A percentile compares a stretch with the other conserved stretches of the same genome.
Conservation (phyloP, 768 basidiomycete species). For the Gloeostereum incarnatum region DNA sequence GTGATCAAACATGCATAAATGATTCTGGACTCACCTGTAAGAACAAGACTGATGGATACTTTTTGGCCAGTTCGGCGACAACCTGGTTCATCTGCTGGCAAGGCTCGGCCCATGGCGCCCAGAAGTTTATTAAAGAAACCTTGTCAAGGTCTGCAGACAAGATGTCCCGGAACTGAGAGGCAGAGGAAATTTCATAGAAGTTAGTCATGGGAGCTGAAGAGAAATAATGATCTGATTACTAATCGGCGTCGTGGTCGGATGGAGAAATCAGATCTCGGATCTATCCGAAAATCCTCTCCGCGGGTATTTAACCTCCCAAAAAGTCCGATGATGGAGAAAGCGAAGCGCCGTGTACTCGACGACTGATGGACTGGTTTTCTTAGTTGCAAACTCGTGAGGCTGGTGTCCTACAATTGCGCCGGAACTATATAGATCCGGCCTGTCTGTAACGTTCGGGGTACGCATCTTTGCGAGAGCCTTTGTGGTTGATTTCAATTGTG, state of each 20-base stretch:
- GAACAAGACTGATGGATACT: slow-evolving; percentile 60
- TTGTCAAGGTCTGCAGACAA: slow-evolving; percentile 71
- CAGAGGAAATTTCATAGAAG: slow-evolving; percentile 39
- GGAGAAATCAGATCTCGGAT: too few relatives aligned
- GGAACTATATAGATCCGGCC: too few relatives aligned
- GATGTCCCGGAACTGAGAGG: slow-evolving; percentile 64
- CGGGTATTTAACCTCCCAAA: too few relatives aligned
- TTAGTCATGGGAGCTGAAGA: slow-evolving; percentile 14
- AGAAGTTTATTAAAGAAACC: slow-evolving; percentile 87
- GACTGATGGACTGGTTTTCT: too few relatives aligned
- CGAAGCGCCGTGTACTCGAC: too few relatives aligned
- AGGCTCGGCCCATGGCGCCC: slow-evolving; percentile 89
- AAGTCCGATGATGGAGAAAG: too few relatives aligned
- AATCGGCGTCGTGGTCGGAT: neutral
- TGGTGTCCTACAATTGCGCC: too few relatives aligned
- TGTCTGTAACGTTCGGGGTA: too few relatives aligned
- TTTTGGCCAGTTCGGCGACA: slow-evolving; percentile 61
- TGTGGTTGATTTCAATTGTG: too few relatives aligned
- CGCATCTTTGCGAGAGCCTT: too few relatives aligned
- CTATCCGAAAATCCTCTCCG: too few relatives aligned
- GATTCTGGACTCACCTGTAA: slow-evolving; percentile 47
- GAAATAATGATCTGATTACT: neutral
- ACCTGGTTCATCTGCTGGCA: slow-evolving; percentile 87
- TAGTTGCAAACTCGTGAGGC: too few relatives aligned
- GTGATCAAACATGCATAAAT: neutral